Base-by-base conservation (phyloP, 2,329 filamentous ascomycete species). In the Fusarium xyrophilum region DNA sequence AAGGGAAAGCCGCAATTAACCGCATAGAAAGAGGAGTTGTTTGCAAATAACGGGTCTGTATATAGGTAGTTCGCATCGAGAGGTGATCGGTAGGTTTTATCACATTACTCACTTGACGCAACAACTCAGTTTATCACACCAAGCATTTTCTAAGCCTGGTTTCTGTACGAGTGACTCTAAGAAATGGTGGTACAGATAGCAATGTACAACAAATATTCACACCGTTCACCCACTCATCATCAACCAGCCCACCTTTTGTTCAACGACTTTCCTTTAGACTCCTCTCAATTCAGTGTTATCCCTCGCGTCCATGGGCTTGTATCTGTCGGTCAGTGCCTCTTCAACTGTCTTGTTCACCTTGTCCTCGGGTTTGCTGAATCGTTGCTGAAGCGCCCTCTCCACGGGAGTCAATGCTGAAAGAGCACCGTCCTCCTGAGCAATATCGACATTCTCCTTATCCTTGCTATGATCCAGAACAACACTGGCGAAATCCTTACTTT, bases 271-370 rank as follows among this genome's bases (percentile, higher is more conserved):
- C 50, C 46, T 58, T 71, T 74, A 80, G 60, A 80, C 33, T 15
- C 81, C 81, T 70, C 82, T 75, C 62, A 85, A 74, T 57, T 79
- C 76, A 30, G 81, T 79, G 61, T 82, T 81, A 64, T 85, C 81
- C 70, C 80, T 79, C 74, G 81, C 69, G 42, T 82, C 80, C 62
- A 85, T 76, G 1, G 82, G 82, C 69, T 75, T 81, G 72, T 89
- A 89, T 70, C 87, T 79, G 74, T 88, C 85, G 50, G 79, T 81
- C 54, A 89, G 76, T 42, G 82, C 80, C 73, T 88, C 83, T 65
- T 85, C 81, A 23, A 85, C 83, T 46, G 80, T 84, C 78, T 84
- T 84, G 63, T 81, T 79, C 67, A 82, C 73, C 56, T 74, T 74
- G 17, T 75, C 74, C 10, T 76, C 76, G 42, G 78, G 72, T 68